Conservation (phyloP, 257 asterid species). For the Solanum bulbocastanum region DNA sequence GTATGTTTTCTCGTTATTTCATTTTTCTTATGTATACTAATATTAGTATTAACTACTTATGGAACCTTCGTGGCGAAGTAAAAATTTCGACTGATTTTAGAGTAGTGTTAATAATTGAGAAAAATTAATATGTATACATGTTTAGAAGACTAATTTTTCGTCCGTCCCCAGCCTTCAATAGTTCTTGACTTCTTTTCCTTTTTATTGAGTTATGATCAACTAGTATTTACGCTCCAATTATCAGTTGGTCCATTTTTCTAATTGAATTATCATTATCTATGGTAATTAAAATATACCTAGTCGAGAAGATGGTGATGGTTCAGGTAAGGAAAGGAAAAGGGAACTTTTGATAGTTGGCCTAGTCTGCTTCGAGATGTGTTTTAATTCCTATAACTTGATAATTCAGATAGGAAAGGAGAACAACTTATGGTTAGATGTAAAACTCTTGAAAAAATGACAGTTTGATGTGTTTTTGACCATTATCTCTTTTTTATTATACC, state of each 20-base stretch:
- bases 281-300: neutral
- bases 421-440: no score
- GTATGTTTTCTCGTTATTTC: neutral
- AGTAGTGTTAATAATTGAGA: neutral
- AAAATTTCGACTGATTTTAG: neutral
- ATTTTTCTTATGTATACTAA: neutral
- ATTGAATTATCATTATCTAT: neutral
- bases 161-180: neutral
- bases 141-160: neutral
- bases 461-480: neutral
- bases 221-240: neutral
- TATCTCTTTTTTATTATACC: neutral
- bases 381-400: neutral
- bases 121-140: neutral
- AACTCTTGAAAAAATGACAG: neutral
- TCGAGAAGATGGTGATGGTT: neutral
- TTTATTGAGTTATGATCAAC: neutral
- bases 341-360: neutral
- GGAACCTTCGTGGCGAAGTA: neutral
- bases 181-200: neutral
- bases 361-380: neutral
- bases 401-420: neutral
- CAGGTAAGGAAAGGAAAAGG: neutral
- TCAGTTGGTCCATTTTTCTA: neutral
- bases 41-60: neutral